Percentiles rank a stretch among this genome's conserved stretches.
Conservation (phyloP, 2,329 filamentous ascomycete genomes). For the Diaporthe citrichinensis region DNA sequence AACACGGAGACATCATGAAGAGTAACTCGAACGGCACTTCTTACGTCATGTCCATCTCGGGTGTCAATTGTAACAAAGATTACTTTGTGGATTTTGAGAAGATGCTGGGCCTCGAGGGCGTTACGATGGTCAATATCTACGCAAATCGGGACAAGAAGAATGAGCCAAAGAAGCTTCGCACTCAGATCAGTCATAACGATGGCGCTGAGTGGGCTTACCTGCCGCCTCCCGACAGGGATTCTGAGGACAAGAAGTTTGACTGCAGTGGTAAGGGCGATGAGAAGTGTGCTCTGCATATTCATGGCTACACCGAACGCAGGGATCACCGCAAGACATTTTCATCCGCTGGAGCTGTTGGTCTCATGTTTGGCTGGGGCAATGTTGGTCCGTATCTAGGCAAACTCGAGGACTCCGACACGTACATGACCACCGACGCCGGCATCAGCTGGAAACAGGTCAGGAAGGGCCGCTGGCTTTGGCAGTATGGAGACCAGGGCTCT, state of each 20-base stretch:
- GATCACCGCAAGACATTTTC: constrained; percentile 90
- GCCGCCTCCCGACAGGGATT: constrained; percentile 78
- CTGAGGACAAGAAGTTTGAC: constrained; percentile 77
- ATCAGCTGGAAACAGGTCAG: constrained; percentile 88
- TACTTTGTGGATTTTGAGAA: constrained; percentile 97
- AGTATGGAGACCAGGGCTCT: constrained; percentile 95
- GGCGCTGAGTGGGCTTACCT: constrained; percentile 89
- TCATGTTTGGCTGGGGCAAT: constrained; percentile 94
- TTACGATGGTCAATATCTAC: constrained; percentile 89
- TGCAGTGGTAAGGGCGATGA: constrained; percentile 72
- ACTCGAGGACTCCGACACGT: constrained; percentile 85
- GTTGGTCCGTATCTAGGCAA: constrained; percentile 79
- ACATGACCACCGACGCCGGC: constrained; percentile 92
- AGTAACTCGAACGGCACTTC: constrained; percentile 98
- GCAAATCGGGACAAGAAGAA: constrained; percentile 78
- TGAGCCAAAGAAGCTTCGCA: constrained; percentile 84
- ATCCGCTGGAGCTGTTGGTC: constrained; percentile 86
- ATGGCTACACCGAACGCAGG: constrained; percentile 92
- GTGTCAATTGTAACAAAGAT: constrained; percentile 82
- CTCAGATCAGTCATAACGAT: constrained; percentile 96
- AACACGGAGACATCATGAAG: constrained; percentile 92
- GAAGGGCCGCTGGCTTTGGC: constrained; percentile 92
- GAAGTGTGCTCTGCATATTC: constrained; percentile 89
- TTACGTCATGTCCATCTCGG: constrained; percentile 85
- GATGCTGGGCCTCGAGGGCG: constrained; percentile 91